phyloP scores from a whole-genome alignment of 129 eudicot species.

The Escallonia rubra region DNA sequence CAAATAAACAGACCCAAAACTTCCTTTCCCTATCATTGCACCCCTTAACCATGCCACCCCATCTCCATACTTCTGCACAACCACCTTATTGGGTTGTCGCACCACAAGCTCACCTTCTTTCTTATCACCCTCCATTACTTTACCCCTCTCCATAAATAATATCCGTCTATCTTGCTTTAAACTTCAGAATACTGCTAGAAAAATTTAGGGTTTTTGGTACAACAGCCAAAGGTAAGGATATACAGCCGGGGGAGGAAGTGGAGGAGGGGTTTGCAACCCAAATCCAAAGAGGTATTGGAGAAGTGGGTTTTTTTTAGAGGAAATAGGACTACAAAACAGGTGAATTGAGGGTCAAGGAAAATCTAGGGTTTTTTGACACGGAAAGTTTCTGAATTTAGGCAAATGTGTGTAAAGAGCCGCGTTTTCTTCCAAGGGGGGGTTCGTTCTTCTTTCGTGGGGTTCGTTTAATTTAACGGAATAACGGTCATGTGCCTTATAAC shows the following conservation, averaged over 20 bases:
- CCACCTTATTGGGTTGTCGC: not conserved
- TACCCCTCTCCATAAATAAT: not conserved
- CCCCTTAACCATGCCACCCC: slow-evolving; percentile 83
- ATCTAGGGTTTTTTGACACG: not conserved
- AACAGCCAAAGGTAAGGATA: no score
- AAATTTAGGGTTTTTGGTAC: not conserved
- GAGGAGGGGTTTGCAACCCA: not conserved
- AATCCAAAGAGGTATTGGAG: no score
- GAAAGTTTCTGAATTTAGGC: no score
- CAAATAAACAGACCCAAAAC: slow-evolving; percentile 66
- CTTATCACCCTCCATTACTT: not conserved
- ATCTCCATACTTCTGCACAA: slow-evolving; percentile 52
- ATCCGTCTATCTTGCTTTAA: not conserved
- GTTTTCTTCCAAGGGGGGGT: not conserved
- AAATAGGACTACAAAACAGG: not conserved
- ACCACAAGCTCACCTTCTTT: not conserved
- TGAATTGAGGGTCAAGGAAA: not conserved
- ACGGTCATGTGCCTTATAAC: slow-evolving; percentile 31
- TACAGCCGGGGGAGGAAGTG: not conserved
- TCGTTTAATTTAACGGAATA: slow-evolving; percentile 23
- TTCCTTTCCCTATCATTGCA: slow-evolving; percentile 65
- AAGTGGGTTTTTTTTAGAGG: not conserved
- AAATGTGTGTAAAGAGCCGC: not conserved
- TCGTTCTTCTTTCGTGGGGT: not conserved
- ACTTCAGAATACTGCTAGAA: no score